Base-by-base conservation (phyloP, 345 rosid species). In the Excoecaria agallocha region DNA sequence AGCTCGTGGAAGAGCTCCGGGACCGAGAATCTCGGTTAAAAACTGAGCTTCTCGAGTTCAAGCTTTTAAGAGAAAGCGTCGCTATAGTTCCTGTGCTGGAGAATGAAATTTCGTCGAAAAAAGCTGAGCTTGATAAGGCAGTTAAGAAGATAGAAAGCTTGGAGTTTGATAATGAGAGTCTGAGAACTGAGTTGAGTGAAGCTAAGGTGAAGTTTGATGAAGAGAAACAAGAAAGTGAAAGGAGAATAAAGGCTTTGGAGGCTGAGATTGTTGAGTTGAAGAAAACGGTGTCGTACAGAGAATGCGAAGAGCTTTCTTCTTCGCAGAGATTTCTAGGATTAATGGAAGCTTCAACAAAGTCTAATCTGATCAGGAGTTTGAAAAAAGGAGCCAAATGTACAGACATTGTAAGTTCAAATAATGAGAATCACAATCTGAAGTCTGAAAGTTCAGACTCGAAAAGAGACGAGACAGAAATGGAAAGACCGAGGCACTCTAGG, bases 251-350 rank as follows among this genome's bases (percentile, higher is more conserved):
- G 81, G 89, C 69, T 0, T 57, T 84, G 84, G 92, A 84, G 70
- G 77, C 67, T 24, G 90, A 88, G 82, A 76, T 88, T 17, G 57
- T 54, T 39, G 91, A 90, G 83, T 66, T 91, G 38, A 80, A 77
- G 87, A 87, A 82, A 79, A 69, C 82, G 48, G 80, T 75, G 80
- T 81, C 80, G 78, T 77, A 75, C 6, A 74, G 80, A 48, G 94
- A 84, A 73, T 82, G 75, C 66, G 91, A 87, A 5, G 89, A 84
- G 63, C 81, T 84, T 48, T 85, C 91, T 8, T 79, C 89, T 25
- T 91, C 97, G 20, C 96, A 87, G 85, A 81, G 89, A 87, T 88
- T 90, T 87, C 91, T 83, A 69, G 95, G 89, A 54, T 73, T 87
- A 79, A 67, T 85, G 79, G 97, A 89, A 54, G 85, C 76, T 8